phyloP scores from a whole-genome alignment of 2,329 filamentous ascomycete species.

The Pseudocercospora eumusae region DNA sequence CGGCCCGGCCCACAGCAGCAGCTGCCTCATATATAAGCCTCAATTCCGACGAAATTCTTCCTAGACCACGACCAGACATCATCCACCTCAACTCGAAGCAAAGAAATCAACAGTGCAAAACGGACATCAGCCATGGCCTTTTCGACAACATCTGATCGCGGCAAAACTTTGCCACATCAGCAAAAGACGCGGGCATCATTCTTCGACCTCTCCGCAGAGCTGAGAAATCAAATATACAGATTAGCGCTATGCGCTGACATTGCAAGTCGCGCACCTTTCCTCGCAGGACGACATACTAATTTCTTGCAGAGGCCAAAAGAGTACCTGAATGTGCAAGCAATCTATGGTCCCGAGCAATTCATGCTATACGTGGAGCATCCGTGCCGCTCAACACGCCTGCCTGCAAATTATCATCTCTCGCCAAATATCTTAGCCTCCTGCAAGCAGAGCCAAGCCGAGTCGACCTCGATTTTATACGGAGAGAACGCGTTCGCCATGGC shows the following conservation, averaged over 20 bases:
- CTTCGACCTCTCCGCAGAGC: slow-evolving; percentile 11
- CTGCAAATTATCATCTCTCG: neutral
- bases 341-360: neutral
- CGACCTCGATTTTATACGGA: neutral
- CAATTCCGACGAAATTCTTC: neutral
- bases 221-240: neutral
- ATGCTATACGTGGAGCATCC: neutral
- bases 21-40: neutral
- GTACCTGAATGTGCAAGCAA: neutral
- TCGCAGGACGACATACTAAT: neutral
- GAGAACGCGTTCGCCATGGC: neutral
- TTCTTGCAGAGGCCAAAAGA: neutral
- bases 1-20: neutral
- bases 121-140: neutral
- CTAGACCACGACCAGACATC: neutral
- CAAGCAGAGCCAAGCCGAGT: neutral
- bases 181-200: slow-evolving; percentile 9
- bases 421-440: neutral
- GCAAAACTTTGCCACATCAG: neutral
- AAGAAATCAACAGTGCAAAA: neutral
- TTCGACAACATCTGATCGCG: neutral
- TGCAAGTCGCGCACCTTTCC: neutral
- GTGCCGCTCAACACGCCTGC: neutral
- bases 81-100: neutral
- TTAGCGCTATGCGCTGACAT: slow-evolving; percentile 1